Percentiles rank a stretch among this genome's conserved stretches.
These are phyloP conservation scores for Bipolaris oryzae DNA, from an alignment of 2,329 filamentous ascomycete genomes.

Conservation along the genomic window DNA sequence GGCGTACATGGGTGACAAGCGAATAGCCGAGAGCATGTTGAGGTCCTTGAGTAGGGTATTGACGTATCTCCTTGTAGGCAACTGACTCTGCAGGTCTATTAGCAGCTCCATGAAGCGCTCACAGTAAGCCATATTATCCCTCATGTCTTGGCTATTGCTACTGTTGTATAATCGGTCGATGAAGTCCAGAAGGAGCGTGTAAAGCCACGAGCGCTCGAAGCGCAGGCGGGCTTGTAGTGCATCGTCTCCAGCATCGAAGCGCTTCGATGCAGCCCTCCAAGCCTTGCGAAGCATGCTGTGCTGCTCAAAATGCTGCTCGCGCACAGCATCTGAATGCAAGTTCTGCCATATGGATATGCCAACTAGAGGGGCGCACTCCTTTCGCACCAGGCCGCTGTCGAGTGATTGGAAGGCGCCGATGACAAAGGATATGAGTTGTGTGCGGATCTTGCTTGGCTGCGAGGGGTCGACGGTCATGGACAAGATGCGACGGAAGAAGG, in stretches of 20 bases:
- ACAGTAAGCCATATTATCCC: constrained; percentile 76
- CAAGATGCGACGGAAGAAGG: constrained; percentile 84
- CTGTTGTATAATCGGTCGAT: constrained; percentile 70
- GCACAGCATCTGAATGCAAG: constrained; percentile 74
- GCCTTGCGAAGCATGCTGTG: constrained; percentile 80
- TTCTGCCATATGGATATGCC: constrained; percentile 97
- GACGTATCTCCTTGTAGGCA: constrained; percentile 91
- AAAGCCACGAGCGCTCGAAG: constrained; percentile 94
- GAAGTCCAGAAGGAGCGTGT: constrained; percentile 83
- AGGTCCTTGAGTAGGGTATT: constrained; percentile 87
- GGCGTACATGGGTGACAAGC: constrained; percentile 77
- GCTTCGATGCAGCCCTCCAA: constrained; percentile 85
- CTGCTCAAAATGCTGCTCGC: constrained; percentile 75
- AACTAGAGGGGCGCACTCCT: constrained; percentile 94
- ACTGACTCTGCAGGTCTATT: constrained; percentile 87
- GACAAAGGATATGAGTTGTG: constrained; percentile 85
- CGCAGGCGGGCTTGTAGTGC: constrained; percentile 76
- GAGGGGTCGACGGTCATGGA: constrained; percentile 73
- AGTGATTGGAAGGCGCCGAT: constrained; percentile 93
- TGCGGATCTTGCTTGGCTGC: constrained; percentile 60
- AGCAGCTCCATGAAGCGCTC: constrained; percentile 93
- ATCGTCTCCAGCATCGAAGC: constrained; percentile 86
- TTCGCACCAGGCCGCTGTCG: constrained; percentile 85
- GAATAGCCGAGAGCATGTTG: constrained; percentile 78
- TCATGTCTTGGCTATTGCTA: constrained; percentile 49